Conservation (phyloP, 768 basidiomycete genomes). For the Russula virescens region DNA sequence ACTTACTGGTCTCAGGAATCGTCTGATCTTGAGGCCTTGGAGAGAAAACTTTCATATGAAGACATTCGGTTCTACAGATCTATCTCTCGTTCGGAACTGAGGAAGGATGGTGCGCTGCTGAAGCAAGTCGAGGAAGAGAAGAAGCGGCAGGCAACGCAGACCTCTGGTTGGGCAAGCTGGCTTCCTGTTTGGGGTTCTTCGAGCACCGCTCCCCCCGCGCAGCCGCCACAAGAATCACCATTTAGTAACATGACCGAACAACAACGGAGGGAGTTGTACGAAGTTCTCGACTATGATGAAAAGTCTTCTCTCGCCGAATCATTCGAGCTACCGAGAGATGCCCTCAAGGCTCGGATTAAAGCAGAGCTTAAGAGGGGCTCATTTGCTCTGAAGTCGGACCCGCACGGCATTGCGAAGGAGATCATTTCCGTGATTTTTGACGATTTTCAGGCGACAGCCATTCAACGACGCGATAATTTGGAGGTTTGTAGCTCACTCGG, state of each 20-base stretch:
- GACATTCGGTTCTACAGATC: conserved; percentile 97
- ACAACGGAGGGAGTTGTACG: conserved; percentile 85
- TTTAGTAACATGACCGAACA: conserved; percentile 82
- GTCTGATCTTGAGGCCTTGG: conserved; percentile 54
- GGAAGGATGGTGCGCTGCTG: conserved; percentile 72
- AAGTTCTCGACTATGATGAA: conserved; percentile 89
- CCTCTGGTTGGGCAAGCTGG: conserved; percentile 64
- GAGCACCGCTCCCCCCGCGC: conserved; percentile 24
- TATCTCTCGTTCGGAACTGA: conserved; percentile 80
- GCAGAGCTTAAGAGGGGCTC: conserved; percentile 84
- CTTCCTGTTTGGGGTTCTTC: conserved; percentile 62
- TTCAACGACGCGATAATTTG: conserved; percentile 83
- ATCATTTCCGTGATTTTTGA: conserved; percentile 86
- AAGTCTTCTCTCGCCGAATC: conserved; percentile 64
- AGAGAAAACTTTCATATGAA: conserved; percentile 82
- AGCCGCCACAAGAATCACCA: conserved; percentile 44
- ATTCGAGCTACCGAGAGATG: conserved; percentile 70
- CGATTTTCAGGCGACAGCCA: conserved; percentile 72
- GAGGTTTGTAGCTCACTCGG: conserved; percentile 82
- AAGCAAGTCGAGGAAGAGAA: conserved; percentile 64
- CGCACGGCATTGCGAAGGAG: conserved; percentile 56
- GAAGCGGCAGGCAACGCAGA: conserved; percentile 44
- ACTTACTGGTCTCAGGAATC: conserved; percentile 39
- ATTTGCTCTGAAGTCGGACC: conserved; percentile 74
- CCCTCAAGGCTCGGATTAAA: conserved; percentile 66